Conservation (phyloP, 345 rosid species). For the Boechera divaricarpa region DNA sequence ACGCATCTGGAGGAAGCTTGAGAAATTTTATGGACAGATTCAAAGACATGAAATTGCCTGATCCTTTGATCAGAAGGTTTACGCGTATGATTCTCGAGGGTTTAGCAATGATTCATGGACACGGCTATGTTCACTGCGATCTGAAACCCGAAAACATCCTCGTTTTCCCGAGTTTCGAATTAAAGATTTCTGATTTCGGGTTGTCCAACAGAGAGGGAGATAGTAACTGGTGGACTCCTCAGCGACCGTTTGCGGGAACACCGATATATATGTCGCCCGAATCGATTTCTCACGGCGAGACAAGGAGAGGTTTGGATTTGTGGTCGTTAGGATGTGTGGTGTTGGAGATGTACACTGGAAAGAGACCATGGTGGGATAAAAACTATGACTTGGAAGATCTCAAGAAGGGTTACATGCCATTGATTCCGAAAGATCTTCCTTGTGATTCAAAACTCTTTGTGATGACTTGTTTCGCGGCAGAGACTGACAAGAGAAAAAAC, state of each 20-base stretch:
- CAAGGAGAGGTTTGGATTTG: constrained; percentile 11
- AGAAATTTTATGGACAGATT: constrained; percentile 28
- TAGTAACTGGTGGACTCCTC: not conserved
- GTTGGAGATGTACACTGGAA: not conserved
- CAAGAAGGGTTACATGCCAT: not conserved
- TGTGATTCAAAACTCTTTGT: constrained; percentile 7
- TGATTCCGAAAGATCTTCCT: constrained; percentile 10
- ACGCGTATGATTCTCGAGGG: constrained; percentile 47
- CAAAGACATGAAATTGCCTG: constrained; percentile 38
- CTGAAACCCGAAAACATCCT: constrained; percentile 52
- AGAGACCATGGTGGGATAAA: constrained; percentile 6
- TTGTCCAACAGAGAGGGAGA: not conserved
- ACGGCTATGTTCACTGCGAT: constrained; percentile 30
- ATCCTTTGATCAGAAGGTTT: constrained; percentile 38
- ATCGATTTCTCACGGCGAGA: not conserved
- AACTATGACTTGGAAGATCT: constrained; percentile 1
- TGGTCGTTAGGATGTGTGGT: constrained; percentile 12
- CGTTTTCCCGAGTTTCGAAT: not conserved
- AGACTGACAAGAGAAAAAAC: not conserved
- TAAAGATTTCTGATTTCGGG: constrained; percentile 7
- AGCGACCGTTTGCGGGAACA: not conserved
- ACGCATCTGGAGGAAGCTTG: constrained; percentile 52
- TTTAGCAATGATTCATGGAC: constrained; percentile 32
- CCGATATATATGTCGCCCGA: not conserved
- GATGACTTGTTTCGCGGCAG: not conserved